Percentiles rank a stretch among this genome's conserved stretches.
Conservation (phyloP, 2,329 filamentous ascomycete species). For the Magnaporthiopsis rhizophila region DNA sequence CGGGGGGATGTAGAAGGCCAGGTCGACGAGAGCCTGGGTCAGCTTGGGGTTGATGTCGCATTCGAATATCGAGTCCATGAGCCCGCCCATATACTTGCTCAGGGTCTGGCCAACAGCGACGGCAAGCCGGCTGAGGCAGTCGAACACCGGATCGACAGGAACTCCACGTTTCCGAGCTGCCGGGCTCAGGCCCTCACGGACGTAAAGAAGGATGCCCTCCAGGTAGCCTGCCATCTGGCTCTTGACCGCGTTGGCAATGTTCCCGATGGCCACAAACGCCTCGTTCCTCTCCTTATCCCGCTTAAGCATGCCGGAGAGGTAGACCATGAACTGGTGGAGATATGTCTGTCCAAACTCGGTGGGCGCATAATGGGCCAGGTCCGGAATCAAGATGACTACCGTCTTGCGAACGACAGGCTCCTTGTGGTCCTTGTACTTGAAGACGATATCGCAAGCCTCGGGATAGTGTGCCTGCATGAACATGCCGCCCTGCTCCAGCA, state of each 20-base stretch:
- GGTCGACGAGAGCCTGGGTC: conserved; percentile 92
- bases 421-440: conserved; percentile 86
- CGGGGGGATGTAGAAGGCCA: conserved; percentile 97
- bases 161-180: conserved; percentile 58
- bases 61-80: conserved; percentile 93
- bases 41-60: conserved; percentile 91
- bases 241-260: conserved; percentile 92
- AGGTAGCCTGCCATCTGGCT: conserved; percentile 92
- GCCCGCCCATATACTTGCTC: conserved; percentile 95
- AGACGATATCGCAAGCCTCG: conserved; percentile 86
- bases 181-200: conserved; percentile 79
- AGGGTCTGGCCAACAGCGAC: conserved; percentile 92
- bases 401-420: conserved; percentile 83
- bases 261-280: conserved; percentile 91
- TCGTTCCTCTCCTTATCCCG: conserved; percentile 91
- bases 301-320: conserved; percentile 87
- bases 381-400: conserved; percentile 83
- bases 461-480: conserved; percentile 96
- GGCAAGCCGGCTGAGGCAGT: conserved; percentile 94
- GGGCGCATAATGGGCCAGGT: conserved; percentile 86
- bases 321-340: conserved; percentile 94
- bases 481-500: conserved; percentile 93
- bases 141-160: conserved; percentile 75
- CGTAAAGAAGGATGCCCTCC: conserved; percentile 87
- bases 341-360: conserved; percentile 81